Evolutionary conservation across 176 grass and related monocot genomes (phyloP).

Genomic region (Zoysia japonica): DNA sequence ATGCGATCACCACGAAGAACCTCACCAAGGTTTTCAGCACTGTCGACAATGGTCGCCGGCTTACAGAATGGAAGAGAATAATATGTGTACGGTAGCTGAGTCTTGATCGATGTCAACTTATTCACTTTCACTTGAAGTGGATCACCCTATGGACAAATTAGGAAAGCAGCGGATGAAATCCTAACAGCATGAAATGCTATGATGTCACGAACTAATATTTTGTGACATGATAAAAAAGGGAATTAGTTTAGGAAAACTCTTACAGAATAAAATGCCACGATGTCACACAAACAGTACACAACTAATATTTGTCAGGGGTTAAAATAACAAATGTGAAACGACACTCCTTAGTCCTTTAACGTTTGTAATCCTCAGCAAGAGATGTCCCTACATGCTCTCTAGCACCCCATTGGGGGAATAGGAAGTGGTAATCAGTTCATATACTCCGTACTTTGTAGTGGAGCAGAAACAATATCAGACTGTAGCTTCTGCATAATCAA

Average conservation of each 20-base stretch:
- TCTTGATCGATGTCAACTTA: conserved; percentile 47
- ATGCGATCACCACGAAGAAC: conserved; percentile 47
- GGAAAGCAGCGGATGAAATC: background rate
- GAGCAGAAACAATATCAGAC: background rate
- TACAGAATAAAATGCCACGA: background rate
- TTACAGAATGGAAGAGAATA: conserved; percentile 48
- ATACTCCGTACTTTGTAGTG: background rate
- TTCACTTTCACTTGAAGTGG: conserved; percentile 57
- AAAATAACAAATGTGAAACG: background rate
- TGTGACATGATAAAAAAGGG: too few relatives aligned
- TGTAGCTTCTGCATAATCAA: conserved; percentile 2
- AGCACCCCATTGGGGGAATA: background rate
- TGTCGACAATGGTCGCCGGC: conserved; percentile 34
- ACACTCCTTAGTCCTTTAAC: background rate
- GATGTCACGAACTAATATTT: too few relatives aligned
- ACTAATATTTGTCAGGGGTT: background rate
- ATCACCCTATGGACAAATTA: conserved; percentile 40
- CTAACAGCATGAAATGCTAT: background rate
- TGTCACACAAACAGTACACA: background rate
- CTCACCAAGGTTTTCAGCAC: conserved; percentile 49
- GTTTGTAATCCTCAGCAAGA: background rate
- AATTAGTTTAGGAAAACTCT: too few relatives aligned
- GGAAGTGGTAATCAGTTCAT: background rate
- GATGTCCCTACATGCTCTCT: background rate
- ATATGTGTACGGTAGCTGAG: conserved; percentile 47